phyloP scores from a whole-genome alignment of 768 basidiomycete species.

The Infundibulicybe gibba region DNA sequence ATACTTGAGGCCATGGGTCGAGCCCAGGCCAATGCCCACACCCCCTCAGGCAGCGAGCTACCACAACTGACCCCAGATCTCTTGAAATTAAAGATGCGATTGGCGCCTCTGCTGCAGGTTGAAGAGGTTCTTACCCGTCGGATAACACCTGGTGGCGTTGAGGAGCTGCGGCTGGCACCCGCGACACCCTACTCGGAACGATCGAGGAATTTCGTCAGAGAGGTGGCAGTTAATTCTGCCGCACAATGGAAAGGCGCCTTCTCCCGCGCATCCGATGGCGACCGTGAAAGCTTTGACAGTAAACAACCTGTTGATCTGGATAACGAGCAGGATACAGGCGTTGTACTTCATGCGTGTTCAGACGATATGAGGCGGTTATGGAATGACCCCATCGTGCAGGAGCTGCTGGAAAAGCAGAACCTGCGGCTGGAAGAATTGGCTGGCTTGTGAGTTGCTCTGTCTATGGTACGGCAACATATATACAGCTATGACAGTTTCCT shows the following conservation, averaged over 20 bases:
- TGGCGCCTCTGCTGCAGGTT: slow-evolving; percentile 58
- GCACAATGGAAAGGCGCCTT: slow-evolving; percentile 49
- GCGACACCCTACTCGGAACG: slow-evolving; percentile 17
- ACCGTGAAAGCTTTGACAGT: slow-evolving; percentile 22
- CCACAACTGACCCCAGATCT: slow-evolving; percentile 39
- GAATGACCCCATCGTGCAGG: slow-evolving; percentile 51
- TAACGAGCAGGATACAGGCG: slow-evolving; percentile 53
- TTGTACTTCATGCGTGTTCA: slow-evolving; percentile 52
- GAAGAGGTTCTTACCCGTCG: slow-evolving; percentile 58
- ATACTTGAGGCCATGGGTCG: slow-evolving; percentile 54
- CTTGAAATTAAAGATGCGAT: slow-evolving; percentile 51
- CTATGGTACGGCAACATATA: not conserved
- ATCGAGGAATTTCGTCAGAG: slow-evolving; percentile 28
- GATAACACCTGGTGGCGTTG: slow-evolving; percentile 45
- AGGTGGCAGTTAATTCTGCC: slow-evolving; percentile 52
- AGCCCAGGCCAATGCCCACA: slow-evolving; percentile 17
- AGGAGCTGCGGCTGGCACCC: slow-evolving; percentile 23
- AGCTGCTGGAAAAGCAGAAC: slow-evolving; percentile 48
- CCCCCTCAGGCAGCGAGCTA: slow-evolving; percentile 18
- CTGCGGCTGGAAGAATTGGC: slow-evolving; percentile 64
- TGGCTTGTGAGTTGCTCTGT: slow-evolving; percentile 55
- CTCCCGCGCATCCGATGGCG: slow-evolving; percentile 26
- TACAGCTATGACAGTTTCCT: slow-evolving; percentile 54
- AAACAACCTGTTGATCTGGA: slow-evolving; percentile 35
- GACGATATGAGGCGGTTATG: slow-evolving; percentile 67